Conservation (phyloP, 768 basidiomycete species). For the Lepiota venenata region DNA sequence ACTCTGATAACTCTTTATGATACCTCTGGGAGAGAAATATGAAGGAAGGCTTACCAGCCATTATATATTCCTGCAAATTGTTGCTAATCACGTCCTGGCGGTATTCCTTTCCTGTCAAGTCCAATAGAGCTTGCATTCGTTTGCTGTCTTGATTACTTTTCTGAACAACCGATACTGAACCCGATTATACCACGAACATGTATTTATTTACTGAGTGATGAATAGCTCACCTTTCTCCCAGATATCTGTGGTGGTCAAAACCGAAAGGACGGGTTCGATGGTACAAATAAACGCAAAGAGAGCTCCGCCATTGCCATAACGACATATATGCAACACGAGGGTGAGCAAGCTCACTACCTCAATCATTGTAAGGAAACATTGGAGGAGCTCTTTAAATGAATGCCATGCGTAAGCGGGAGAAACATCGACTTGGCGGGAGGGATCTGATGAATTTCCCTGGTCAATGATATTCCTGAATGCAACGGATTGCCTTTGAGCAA, state of each 20-base stretch:
- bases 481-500: neutral
- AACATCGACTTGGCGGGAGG: neutral
- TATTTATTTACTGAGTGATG: too few relatives aligned
- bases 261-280: neutral
- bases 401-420: too few relatives aligned
- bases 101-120: slow-evolving; percentile 17
- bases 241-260: neutral
- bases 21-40: too few relatives aligned
- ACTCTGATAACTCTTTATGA: too few relatives aligned
- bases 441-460: neutral
- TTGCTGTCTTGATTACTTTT: slow-evolving; percentile 23
- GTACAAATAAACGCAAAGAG: slow-evolving; percentile 4
- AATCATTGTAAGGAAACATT: too few relatives aligned
- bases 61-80: slow-evolving; percentile 4
- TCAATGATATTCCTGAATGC: neutral
- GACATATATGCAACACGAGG: neutral
- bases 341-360: too few relatives aligned
- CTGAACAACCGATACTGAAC: neutral
- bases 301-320: slow-evolving; percentile 1
- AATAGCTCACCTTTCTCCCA: slow-evolving; percentile 8
- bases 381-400: too few relatives aligned
- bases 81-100: slow-evolving; percentile 9
- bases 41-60: too few relatives aligned
- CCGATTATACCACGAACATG: neutral
- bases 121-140: too few relatives aligned